Base-by-base conservation (phyloP, 129 eudicot genomes). In the Arctium lappa region DNA sequence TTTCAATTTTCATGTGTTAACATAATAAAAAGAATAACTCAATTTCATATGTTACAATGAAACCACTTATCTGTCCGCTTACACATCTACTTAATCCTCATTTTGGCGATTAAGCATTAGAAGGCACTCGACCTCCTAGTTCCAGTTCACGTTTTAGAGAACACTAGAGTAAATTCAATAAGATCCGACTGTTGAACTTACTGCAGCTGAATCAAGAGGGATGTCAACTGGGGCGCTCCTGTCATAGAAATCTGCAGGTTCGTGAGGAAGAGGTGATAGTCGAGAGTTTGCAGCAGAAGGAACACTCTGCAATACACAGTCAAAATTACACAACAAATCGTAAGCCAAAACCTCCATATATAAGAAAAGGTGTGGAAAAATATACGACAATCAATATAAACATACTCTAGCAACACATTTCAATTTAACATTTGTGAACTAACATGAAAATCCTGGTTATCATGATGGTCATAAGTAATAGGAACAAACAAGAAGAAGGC, bases 201-300 rank as follows among this genome's bases (percentile, higher is more conserved):
- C 99, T 80, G 89, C 83, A 85, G 88, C 86, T 82, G 89, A 91
- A 74, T 91, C 98, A 69, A 91, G 98, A 77, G 98, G 98, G 81
- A 93, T 95, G 85, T 95, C 99, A 80, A 95, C 91, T 16, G 98
- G 88, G 79, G 95, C 91, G 80, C 90, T 90, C 78, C 93, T 92
- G 77, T 95, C 91, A 80, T 95, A 95, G 76, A 95, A 95, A 83
- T 93, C 99, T 68, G 97, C 97, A n/a, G 97, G 99, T 84, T 95
- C 99, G 15, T 94, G 99, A 70, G 99, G 95, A 75, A 95, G 98
- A 7, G 98, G 94, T 39, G 97, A 90, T 82, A 95, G 97, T 80
- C 95, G 89, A 18, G 98, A 91, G 79, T 92, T 92, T 85, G 92
- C 69, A 50, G 91, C 97, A 72, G 94, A 70, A 63, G 96, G 97